phyloP scores from a whole-genome alignment of 2,329 filamentous ascomycete species.

The Madurella mycetomatis region DNA sequence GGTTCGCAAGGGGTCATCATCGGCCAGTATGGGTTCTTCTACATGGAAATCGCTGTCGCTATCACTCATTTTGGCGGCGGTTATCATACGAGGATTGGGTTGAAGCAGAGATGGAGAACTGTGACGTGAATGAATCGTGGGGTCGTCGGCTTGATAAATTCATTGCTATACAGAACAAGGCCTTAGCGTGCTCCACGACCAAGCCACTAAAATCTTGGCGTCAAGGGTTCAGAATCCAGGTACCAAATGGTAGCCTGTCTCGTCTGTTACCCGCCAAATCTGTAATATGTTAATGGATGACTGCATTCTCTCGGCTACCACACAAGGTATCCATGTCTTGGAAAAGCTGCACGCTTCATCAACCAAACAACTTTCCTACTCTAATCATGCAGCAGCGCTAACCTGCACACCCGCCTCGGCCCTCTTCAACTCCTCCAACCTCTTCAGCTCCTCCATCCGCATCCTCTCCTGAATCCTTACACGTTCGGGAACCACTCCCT shows the following conservation, averaged over 20 bases:
- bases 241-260: too few species aligned
- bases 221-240: slow-evolving; percentile 1
- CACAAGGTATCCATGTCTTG: too few species aligned
- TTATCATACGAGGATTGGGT: too few species aligned
- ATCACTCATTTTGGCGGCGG: slow-evolving; percentile 48
- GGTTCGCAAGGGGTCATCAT: slow-evolving; percentile 66
- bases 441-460: slow-evolving; percentile 46
- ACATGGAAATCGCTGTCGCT: slow-evolving; percentile 50
- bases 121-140: too few species aligned
- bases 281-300: too few species aligned
- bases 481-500: slow-evolving; percentile 47
- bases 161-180: not conserved
- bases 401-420: slow-evolving; percentile 11
- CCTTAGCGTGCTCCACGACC: not conserved
- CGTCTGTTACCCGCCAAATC: too few species aligned
- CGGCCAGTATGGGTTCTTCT: slow-evolving; percentile 50
- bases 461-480: slow-evolving; percentile 45
- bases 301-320: too few species aligned
- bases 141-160: too few species aligned
- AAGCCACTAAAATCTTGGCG: slow-evolving; percentile 3
- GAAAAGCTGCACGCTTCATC: not conserved
- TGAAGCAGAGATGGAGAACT: too few species aligned
- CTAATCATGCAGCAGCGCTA: slow-evolving; percentile 14
- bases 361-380: not conserved
- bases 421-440: slow-evolving; percentile 34